Evolutionary conservation across 108 stramenopile species (phyloP).

Genomic region (Hondaea fermentalgiana): DNA sequence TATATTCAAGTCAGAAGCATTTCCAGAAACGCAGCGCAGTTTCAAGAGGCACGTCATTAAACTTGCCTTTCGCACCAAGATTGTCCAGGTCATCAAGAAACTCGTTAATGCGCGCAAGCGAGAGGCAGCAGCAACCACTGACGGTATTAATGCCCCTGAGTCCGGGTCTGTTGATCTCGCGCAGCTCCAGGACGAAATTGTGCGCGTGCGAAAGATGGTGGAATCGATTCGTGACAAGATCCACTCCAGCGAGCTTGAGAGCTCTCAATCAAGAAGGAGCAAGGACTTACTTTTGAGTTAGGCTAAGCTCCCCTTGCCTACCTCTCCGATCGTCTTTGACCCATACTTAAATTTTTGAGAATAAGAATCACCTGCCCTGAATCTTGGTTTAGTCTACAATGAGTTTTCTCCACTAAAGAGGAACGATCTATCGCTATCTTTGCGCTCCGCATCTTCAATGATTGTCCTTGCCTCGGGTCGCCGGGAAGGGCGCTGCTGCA

Average conservation of each 20-base stretch:
- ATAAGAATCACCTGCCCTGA: too few species aligned
- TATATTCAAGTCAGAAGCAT: not conserved
- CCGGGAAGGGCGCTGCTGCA: not conserved
- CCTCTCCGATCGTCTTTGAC: too few species aligned
- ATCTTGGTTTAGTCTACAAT: too few species aligned
- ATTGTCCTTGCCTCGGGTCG: too few species aligned
- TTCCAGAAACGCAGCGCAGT: not conserved
- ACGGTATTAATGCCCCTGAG: not conserved
- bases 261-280: too few species aligned
- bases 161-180: not conserved
- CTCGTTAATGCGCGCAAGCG: not conserved
- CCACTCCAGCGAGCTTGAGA: too few species aligned
- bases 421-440: too few species aligned
- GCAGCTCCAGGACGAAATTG: not conserved
- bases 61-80: not conserved
- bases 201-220: not conserved
- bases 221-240: not conserved
- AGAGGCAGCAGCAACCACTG: not conserved
- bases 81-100: not conserved
- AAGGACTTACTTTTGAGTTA: too few species aligned
- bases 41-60: slow-evolving; percentile 6
- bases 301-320: too few species aligned
- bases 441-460: too few species aligned
- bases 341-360: too few species aligned
- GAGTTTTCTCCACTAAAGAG: too few species aligned